phyloP scores from a whole-genome alignment of 2,329 filamentous ascomycete genomes.

The Beauveria sp. region DNA sequence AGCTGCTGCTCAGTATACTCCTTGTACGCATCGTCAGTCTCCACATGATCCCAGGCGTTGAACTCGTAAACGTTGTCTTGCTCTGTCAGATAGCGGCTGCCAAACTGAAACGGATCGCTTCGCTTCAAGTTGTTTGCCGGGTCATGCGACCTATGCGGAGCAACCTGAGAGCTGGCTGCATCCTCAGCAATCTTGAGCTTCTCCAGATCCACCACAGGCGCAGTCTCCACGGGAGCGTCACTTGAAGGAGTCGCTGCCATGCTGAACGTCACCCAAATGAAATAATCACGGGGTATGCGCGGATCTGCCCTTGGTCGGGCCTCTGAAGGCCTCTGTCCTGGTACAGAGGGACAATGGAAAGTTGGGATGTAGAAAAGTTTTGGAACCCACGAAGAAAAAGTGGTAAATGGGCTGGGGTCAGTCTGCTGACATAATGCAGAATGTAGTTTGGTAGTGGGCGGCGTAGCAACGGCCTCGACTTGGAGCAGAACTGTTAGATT shows the following conservation, averaged over 20 bases:
- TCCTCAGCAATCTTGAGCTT: constrained; percentile 18
- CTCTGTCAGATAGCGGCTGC: constrained; percentile 75
- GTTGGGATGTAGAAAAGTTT: background rate
- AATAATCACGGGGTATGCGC: background rate
- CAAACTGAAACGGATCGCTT: constrained; percentile 91
- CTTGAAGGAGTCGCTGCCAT: constrained; percentile 15
- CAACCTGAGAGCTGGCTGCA: constrained; percentile 23
- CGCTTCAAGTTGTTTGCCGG: constrained; percentile 72
- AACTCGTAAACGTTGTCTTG: constrained; percentile 90
- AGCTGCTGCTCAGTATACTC: constrained; percentile 81
- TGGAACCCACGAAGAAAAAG: background rate
- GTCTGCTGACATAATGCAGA: constrained; percentile 2
- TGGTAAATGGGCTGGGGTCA: background rate
- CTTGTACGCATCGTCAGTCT: constrained; percentile 82
- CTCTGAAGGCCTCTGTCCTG: background rate
- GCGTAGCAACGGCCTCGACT: background rate
- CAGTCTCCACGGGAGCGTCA: constrained; percentile 16
- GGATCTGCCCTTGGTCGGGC: background rate
- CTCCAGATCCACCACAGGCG: constrained; percentile 19
- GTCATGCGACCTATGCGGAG: constrained; percentile 63
- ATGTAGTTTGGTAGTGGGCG: background rate
- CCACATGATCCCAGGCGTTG: constrained; percentile 98
- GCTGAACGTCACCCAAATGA: background rate
- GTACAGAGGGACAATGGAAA: background rate
- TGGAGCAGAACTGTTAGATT: background rate